These are phyloP conservation scores for Vicia faba DNA, from an alignment of 306 rosid species.

Conservation along the genomic window DNA sequence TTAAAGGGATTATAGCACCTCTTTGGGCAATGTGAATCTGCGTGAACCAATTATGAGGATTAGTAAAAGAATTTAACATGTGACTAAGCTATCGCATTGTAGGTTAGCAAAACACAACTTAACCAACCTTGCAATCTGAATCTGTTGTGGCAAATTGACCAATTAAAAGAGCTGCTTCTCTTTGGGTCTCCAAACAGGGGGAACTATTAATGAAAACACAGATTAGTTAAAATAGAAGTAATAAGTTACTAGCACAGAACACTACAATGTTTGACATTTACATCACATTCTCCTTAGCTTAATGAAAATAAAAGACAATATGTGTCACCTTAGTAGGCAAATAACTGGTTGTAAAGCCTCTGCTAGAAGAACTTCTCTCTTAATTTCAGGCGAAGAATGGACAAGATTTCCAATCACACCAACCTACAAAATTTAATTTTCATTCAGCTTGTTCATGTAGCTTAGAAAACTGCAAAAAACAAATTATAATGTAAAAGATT, in stretches of 20 bases:
- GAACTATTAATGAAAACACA: conserved; percentile 47
- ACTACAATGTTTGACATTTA: conserved; percentile 5
- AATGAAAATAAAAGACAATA: not conserved
- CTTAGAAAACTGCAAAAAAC: not conserved
- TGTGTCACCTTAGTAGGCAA: conserved; percentile 53
- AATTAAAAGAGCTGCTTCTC: conserved; percentile 70
- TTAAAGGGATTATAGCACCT: conserved; percentile 86
- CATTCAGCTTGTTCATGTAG: conserved; percentile 29
- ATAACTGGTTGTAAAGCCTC: conserved; percentile 83
- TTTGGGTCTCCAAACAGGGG: conserved; percentile 55
- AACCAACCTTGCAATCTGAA: conserved; percentile 67
- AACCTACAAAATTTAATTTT: conserved; percentile 44
- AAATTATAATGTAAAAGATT: conserved; percentile 1
- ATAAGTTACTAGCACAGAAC: conserved; percentile 2
- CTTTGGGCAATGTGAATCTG: conserved; percentile 83
- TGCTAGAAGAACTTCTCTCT: conserved; percentile 59
- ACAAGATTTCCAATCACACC: conserved; percentile 81
- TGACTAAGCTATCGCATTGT: not conserved
- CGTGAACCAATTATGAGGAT: conserved; percentile 26
- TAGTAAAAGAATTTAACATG: not conserved
- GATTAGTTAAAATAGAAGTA: conserved; percentile 1
- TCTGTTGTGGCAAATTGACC: conserved; percentile 78
- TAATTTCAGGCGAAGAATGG: conserved; percentile 70
- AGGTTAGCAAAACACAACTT: conserved; percentile 16
- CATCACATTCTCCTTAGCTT: conserved; percentile 4